Evolutionary conservation across 306 rosid species (phyloP), one percentile per base, ranked within the genome.

Genomic region (Glycine soja): DNA sequence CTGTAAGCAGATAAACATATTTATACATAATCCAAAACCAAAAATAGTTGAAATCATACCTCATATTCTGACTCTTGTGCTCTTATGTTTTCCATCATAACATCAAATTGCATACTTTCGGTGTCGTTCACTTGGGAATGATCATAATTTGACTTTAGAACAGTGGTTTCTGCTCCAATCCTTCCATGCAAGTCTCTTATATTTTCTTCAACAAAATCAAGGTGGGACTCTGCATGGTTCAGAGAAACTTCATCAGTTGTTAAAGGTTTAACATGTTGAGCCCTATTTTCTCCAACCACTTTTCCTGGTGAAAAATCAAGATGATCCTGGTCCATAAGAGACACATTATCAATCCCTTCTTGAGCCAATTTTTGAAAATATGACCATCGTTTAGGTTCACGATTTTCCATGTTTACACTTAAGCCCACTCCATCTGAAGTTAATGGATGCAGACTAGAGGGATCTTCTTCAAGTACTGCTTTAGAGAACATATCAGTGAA

Each of bases 291-390:
- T 79, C 80, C 90, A 75, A 79, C 90, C 66, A 66, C 74, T 15
- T 81, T 85, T 79, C 84, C 82, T 43, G 93, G 80, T 66, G 89
- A 79, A 83, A 85, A 93, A 71, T 83, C 93, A 73, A 78, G 76
- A 81, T 90, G 97, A 87, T 93, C 94, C 84, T 89, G 94, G 70
- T 93, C 98, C 81, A 93, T 93, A 68, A 93, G 94, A 48, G 98
- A 93, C 62, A 88, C 84, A 62, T 88, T 89, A 68, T 81, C 89
- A 46, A 87, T 87, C 81, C 90, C 98, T 63, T 85, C 91, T 84
- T 85, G 91, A 11, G 94, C 98, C 89, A 93, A 79, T 51, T 91
- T 93, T 66, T 85, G 90, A 79, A 93, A 93, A 85, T 93, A 93
- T 3, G 98, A 91, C 98, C 97, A 93, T 75, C 77, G 84, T 89